Percentiles rank a stretch among this genome's conserved stretches.
Evolutionary conservation across 208 protist genomes (phyloP).

Genomic region (Crithidia acanthocephali): DNA sequence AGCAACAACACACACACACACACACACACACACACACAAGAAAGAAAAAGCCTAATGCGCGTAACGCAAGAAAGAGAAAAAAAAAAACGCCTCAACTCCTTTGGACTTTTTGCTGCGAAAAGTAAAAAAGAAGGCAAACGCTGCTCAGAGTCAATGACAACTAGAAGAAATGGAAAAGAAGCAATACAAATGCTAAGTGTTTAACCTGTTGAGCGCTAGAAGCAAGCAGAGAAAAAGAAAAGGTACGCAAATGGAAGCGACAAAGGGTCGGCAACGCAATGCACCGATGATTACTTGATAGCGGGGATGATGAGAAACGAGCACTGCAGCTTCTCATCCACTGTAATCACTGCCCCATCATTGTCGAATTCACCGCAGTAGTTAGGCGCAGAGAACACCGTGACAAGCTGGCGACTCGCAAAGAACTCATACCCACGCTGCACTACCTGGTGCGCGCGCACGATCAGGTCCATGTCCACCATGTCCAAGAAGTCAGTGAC

Average conservation of each 20-base stretch:
- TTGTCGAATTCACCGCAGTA: constrained; percentile 99
- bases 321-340: constrained; percentile 98
- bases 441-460: constrained; percentile 98
- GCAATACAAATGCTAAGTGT: background rate
- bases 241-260: background rate
- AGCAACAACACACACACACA: constrained; percentile 2
- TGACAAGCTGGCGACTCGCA: constrained; percentile 98
- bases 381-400: constrained; percentile 99
- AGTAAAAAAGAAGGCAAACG: too few relatives aligned
- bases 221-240: background rate
- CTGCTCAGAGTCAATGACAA: too few relatives aligned
- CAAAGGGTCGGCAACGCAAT: background rate
- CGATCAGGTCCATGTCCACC: constrained; percentile 99
- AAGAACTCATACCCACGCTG: constrained; percentile 99
- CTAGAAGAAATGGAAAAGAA: background rate
- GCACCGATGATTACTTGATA: background rate
- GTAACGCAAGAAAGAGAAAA: background rate
- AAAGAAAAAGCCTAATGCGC: background rate
- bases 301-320: constrained; percentile 94
- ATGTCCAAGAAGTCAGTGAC: constrained; percentile 98
- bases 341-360: constrained; percentile 96
- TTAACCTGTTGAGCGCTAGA: background rate
- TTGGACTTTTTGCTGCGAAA: background rate
- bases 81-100: background rate
- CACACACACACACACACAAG: background rate